Base-by-base conservation (phyloP, 495 filamentous ascomycete species). In the Cladorrhinum samala region DNA sequence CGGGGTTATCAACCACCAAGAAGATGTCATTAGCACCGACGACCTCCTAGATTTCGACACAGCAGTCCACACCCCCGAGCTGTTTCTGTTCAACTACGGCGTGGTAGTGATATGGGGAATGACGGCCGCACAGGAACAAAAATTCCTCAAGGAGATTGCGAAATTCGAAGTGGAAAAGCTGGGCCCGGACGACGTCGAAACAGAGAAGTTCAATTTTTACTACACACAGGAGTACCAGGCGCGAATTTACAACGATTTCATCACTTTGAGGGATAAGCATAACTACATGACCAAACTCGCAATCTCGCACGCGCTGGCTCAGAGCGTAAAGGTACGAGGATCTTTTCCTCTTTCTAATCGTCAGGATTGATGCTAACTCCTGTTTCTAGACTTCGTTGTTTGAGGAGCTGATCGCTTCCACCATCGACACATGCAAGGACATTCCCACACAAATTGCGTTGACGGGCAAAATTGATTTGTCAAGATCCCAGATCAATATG, bases 51-150 rank as follows among this genome's bases (percentile, higher is more conserved):
- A 89, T 63, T 83, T 89, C 46, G 86, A 89, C 65, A 91, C 81
- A 18, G 77, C 66, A 51, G 88, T 96, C 9, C 88, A 95, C 65
- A 95, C 84, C 1, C 91, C 92, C 0, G 93, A 98, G 68, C 78
- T 96, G 9, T 97, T 98, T 68, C 78, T 98, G 19, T 98, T 96
- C 65, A 86, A 95, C 58, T 98, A 98, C 62, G 93, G 93, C 38
- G 94, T 95, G n/a, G 88, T 96, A n/a, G 93, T 98, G n/a, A 91
- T 97, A 66, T 98, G 93, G 93, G 93, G 93, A 53, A 95, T 98
- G 92, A 84, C 88, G 1, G 69, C 85, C 7, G 74, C 80, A 7
- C 84, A 98, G 56, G 93, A 98, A 68, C 81, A 85, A 43, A 78
- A 85, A 20, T 95, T 98, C 62, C 73, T 98, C 4, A 92, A 91